Evolutionary conservation across 208 protist species (phyloP), one percentile per base, ranked within the genome.

Genomic region (Leishmania lainsoni): DNA sequence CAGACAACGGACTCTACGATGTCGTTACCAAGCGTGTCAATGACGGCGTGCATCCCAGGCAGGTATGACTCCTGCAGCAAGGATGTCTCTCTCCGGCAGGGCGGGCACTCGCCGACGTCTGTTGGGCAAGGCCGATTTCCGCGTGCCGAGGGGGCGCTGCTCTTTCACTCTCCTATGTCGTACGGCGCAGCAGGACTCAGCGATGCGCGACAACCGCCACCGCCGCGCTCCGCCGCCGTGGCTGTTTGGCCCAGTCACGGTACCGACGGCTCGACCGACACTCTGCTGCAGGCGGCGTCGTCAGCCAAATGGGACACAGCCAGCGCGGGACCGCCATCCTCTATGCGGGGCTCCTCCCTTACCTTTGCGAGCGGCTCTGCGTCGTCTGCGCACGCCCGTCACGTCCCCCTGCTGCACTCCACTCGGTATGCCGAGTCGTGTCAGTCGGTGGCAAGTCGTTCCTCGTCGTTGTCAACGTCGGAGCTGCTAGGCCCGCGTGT

Each of bases 291-390:
- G 59, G 39, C 32, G 1, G 48, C 22, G 4, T 20, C 51, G 12
- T 63, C 82, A 49, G 29, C 65, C 42, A 74, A 29, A 39, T 86
- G 82, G 82, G 71, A 39, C 29, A 80, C 82, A 16, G 65, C 61
- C 48, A 82, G 45, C 65, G 59, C 48, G 22, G 78, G 74, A 9
- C 82, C 76, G 49, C 66, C 78, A n/a, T 68, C 78, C 22, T 81
- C 82, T 73, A 86, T 86, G 77, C 78, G 78, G 3, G 78, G 82
- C 1, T 56, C 82, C 63, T 82, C 82, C 16, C 59, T 86, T 26
- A 76, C 73, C 29, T 86, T 79, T 70, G 78, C 82, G 6, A 82
- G 82, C 74, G 82, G 82, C n/a, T 81, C 78, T 26, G 66, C 65
- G 1, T 79, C 76, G 17, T 35, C 63, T 12, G 9, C 49, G 39